These are phyloP conservation scores for Paecilomyces niveus DNA, from an alignment of 2,329 filamentous ascomycete genomes.

Conservation along the genomic window DNA sequence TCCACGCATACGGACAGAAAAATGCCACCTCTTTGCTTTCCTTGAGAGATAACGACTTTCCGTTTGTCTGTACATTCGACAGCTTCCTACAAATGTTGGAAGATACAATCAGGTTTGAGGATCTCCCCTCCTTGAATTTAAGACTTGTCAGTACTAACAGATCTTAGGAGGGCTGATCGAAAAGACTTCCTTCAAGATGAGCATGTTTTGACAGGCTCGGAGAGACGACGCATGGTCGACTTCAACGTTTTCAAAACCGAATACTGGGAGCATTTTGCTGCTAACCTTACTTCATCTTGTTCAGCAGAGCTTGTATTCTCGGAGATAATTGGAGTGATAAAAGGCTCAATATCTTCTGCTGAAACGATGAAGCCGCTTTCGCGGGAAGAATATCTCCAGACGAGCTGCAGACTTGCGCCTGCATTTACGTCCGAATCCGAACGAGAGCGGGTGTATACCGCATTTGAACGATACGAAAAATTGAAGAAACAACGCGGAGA, in stretches of 20 bases:
- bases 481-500: slow-evolving; percentile 9
- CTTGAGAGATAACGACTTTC: slow-evolving; percentile 16
- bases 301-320: slow-evolving; percentile 17
- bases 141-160: background rate
- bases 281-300: slow-evolving; percentile 7
- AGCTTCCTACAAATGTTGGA: slow-evolving; percentile 17
- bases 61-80: slow-evolving; percentile 23
- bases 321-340: slow-evolving; percentile 25
- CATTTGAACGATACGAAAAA: slow-evolving; percentile 20
- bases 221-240: slow-evolving; percentile 10
- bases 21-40: slow-evolving; percentile 10
- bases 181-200: background rate
- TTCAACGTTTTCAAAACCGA: slow-evolving; percentile 19
- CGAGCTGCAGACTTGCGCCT: slow-evolving; percentile 13
- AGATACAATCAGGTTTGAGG: slow-evolving; percentile 8
- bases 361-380: slow-evolving; percentile 11
- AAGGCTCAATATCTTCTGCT: slow-evolving; percentile 14
- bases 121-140: background rate
- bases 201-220: background rate
- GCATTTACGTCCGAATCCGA: slow-evolving; percentile 13
- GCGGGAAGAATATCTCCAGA: slow-evolving; percentile 14
- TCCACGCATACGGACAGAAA: background rate
- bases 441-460: slow-evolving; percentile 13
- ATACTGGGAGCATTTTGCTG: slow-evolving; percentile 18
- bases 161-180: background rate